phyloP scores from a whole-genome alignment of 2,329 filamentous ascomycete genomes.

The Penicillium vulpinum region DNA sequence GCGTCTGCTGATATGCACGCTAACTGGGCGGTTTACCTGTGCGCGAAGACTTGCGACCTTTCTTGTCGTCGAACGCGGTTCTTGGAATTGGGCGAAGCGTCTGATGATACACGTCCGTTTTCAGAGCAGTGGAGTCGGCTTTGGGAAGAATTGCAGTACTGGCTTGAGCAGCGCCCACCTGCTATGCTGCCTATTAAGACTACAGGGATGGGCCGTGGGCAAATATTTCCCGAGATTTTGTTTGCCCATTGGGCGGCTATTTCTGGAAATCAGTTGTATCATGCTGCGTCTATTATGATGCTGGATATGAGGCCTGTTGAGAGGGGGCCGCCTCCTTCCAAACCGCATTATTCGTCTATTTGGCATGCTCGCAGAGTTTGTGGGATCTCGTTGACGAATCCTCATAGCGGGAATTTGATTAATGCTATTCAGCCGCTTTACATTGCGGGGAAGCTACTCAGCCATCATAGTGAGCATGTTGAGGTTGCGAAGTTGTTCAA shows the following conservation, averaged over 20 bases:
- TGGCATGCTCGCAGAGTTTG: conserved; percentile 58
- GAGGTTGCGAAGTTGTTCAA: conserved; percentile 43
- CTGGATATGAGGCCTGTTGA: conserved; percentile 45
- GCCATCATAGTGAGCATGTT: conserved; percentile 48
- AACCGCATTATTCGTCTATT: conserved; percentile 42
- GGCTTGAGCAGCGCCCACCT: conserved; percentile 48
- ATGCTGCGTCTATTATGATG: conserved; percentile 55
- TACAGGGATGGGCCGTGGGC: conserved; percentile 35
- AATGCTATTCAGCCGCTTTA: conserved; percentile 60
- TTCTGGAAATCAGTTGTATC: conserved; percentile 57
- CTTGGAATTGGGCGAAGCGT: conserved; percentile 48
- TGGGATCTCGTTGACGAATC: conserved; percentile 57
- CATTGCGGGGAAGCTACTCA: conserved; percentile 55
- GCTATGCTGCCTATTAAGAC: conserved; percentile 51
- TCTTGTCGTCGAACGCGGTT: conserved; percentile 50
- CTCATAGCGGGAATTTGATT: conserved; percentile 55
- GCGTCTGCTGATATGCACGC: conserved; percentile 54
- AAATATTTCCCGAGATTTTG: conserved; percentile 53
- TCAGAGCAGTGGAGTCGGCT: conserved; percentile 47
- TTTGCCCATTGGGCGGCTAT: conserved; percentile 57
- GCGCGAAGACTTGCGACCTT: conserved; percentile 53
- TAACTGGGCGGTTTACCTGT: conserved; percentile 60
- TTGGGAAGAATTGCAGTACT: conserved; percentile 53
- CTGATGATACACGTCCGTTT: conserved; percentile 45
- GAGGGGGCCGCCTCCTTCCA: conserved; percentile 19